Conservation (phyloP, 345 rosid species). For the Nasturtium officinale region DNA sequence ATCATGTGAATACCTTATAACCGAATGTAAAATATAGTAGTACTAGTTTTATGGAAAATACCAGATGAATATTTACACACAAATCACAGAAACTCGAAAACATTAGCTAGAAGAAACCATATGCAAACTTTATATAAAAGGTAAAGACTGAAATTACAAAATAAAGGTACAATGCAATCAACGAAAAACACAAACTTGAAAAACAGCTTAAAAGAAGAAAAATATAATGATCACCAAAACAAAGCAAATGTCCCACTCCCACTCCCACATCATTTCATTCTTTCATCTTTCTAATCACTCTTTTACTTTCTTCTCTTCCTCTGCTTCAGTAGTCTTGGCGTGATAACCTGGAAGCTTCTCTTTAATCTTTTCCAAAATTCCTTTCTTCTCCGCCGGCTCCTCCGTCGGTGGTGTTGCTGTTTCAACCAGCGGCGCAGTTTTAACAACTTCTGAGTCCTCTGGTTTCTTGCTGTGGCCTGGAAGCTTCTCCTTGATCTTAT, state of each 20-base stretch:
- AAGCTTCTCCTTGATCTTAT: constrained; percentile 61
- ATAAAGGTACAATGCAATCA: constrained; percentile 9
- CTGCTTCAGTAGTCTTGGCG: constrained; percentile 49
- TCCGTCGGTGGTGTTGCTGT: background rate
- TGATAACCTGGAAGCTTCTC: constrained; percentile 82
- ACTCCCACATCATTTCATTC: constrained; percentile 2
- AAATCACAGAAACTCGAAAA: constrained; percentile 8
- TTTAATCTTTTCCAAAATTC: constrained; percentile 78
- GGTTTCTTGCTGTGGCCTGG: constrained; percentile 51
- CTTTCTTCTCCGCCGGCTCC: constrained; percentile 61
- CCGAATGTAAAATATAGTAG: background rate
- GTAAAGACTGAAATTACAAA: constrained; percentile 24
- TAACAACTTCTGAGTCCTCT: constrained; percentile 39
- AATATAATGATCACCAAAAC: constrained; percentile 13
- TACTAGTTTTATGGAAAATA: too few species aligned
- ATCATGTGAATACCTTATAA: background rate
- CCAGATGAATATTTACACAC: background rate
- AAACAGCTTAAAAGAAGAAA: constrained; percentile 18
- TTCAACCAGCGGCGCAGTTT: background rate
- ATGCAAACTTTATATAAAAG: constrained; percentile 7
- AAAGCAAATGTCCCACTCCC: constrained; percentile 29
- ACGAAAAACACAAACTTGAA: constrained; percentile 7
- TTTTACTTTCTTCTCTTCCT: constrained; percentile 48
- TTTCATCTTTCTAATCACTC: constrained; percentile 18
- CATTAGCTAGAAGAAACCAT: background rate